These are phyloP conservation scores for Dioszegia hungarica DNA, from an alignment of 768 basidiomycete species.

Conservation along the genomic window DNA sequence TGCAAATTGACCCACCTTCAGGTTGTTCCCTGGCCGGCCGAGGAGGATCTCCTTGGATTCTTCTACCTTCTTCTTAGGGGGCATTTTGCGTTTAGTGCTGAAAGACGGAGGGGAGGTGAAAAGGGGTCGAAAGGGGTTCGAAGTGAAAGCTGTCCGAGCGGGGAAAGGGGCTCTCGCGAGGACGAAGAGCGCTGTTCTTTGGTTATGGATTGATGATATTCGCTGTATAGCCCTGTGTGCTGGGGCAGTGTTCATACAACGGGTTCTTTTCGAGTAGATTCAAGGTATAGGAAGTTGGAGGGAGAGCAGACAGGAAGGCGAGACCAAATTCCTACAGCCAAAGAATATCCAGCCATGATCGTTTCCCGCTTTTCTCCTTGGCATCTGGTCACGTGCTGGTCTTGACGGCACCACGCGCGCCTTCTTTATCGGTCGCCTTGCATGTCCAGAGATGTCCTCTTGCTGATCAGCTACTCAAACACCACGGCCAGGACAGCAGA, in stretches of 20 bases:
- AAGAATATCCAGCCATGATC: not conserved
- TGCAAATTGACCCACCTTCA: conserved; percentile 51
- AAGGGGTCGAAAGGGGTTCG: not conserved
- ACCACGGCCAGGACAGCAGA: no score
- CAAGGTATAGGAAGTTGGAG: not conserved
- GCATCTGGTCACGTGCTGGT: no score
- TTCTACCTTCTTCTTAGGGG: conserved; percentile 75
- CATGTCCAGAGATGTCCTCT: no score
- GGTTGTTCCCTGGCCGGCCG: conserved; percentile 90
- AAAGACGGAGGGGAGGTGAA: conserved; percentile 6
- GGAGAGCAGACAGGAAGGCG: no score
- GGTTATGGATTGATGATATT: not conserved
- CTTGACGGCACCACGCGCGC: no score
- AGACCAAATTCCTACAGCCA: not conserved
- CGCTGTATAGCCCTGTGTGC: not conserved
- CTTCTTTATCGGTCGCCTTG: no score
- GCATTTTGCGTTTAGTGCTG: conserved; percentile 59
- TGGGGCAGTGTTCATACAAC: not conserved
- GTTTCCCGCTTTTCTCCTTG: not conserved
- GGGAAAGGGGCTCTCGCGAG: not conserved
- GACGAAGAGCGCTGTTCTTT: not conserved
- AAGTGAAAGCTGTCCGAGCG: not conserved
- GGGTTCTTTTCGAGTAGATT: not conserved
- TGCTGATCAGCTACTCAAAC: no score
- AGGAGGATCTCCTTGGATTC: conserved; percentile 80